Base-by-base conservation (phyloP, 179 eudicot genomes). In the Dionaea muscipula region DNA sequence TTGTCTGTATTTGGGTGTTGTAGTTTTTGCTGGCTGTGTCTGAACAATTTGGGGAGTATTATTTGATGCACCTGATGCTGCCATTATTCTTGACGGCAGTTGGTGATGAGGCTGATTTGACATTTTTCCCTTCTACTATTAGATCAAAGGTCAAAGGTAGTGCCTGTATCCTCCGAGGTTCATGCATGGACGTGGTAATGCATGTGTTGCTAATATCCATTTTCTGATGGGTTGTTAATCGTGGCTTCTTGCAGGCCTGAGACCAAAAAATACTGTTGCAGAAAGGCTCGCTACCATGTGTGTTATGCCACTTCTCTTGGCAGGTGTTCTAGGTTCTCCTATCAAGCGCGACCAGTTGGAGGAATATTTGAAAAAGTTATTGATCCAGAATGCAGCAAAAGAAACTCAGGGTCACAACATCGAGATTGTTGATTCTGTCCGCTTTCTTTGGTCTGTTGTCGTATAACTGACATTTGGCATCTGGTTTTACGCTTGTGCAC, bases 311-410 rank as follows among this genome's bases (percentile, higher is more conserved):
- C 68, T 91, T 63, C 73, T 91, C 17, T 67, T 91, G 69, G 94
- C 96, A 19, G 98, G 98, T 56, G 84, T 91, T 24, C 71, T 84
- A 43, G 94, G 98, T 52, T 74, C 75, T 70, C 82, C 93, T 51
- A 69, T 78, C 61, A 81, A 80, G 78, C 94, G 56, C 53, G 84
- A 81, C 55, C 63, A 72, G 23, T 77, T 91, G 66, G 72, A 67
- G 50, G 79, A 75, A 64, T 84, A 91, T 83, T 70, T 91, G 66
- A 81, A 76, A 57, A 82, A 71, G 66, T 64, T 82, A 25, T 65
- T 91, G 57, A 69, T 84, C 63, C 80, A 71, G 74, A 75, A 71
- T 69, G 67, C 86, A 24, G 55, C 61, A 26, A 66, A 72, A 51
- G 83, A 84, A 51, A 68, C 68, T 63, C 80, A 66, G 66, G 77